Evolutionary conservation across 768 basidiomycete genomes (phyloP), one percentile per base, ranked within the genome.

Genomic region (Rhodotorula graminis): DNA sequence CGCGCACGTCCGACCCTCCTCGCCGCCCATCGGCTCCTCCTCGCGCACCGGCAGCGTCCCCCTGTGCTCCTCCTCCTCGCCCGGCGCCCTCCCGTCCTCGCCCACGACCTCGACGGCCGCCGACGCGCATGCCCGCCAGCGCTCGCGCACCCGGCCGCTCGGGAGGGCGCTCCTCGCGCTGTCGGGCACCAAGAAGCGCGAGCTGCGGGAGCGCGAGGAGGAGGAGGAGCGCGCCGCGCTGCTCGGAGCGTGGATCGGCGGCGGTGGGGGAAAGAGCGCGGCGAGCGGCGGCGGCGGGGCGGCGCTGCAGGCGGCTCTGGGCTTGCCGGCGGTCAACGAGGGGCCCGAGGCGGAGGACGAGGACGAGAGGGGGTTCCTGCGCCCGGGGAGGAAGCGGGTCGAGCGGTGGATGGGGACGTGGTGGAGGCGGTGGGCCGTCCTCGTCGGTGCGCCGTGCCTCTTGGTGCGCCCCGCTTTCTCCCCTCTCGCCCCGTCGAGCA

Each of bases 351-450:
- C 75, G 3, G 66, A 72, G 1, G 63, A 68, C 7, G 63, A 68
- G n/a, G 33, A 27, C n/a, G 33, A 57, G 21, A 56, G 59, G 27
- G 63, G 74, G 70, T 61, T 76, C 31, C 52, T 73, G 25, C 55
- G 82, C 77, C 83, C 83, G 16, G 78, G 77, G 18, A 72, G 80
- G 68, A 76, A 76, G 42, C 73, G 71, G 5, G 83, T 84, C 3
- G 81, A 82, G 52, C 50, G 50, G 3, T 82, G 81, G 81, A 71
- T 84, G 57, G 68, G 66, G 29, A 76, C 77, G 0, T 84, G 82
- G 80, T 82, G 80, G 81, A 82, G 78, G 57, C 69, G 83, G 5
- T 82, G 82, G 77, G 77, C 79, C 23, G 80, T 83, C 1, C 77
- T 84, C 10, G 79, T 82, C 25, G 61, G 80, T 0, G 64, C 81